Evolutionary conservation across 257 asterid species (phyloP).

Genomic region (Sherardia arvensis): DNA sequence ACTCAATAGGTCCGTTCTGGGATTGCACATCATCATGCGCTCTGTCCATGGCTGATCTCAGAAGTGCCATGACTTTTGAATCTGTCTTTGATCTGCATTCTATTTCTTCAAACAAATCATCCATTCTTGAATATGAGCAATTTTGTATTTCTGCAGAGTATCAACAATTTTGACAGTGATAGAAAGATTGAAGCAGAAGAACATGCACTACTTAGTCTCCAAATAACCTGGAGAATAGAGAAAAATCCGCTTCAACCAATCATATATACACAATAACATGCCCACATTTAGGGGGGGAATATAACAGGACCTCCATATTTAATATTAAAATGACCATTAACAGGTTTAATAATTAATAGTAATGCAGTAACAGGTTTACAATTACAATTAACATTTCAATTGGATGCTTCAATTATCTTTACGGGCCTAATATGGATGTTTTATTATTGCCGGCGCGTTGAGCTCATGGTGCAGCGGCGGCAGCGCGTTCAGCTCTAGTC

Average conservation of each 20-base stretch:
- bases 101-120: constrained; percentile 47
- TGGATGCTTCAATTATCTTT: background rate
- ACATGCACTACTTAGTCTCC: constrained; percentile 4
- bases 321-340: too few relatives aligned
- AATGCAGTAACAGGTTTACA: too few relatives aligned
- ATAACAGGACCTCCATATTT: too few relatives aligned
- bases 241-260: constrained; percentile 13
- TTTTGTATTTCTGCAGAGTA: background rate
- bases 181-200: background rate
- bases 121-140: constrained; percentile 24
- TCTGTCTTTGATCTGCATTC: constrained; percentile 50
- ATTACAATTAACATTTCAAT: too few relatives aligned
- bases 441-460: background rate
- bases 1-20: constrained; percentile 57
- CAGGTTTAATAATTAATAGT: too few relatives aligned
- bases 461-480: background rate
- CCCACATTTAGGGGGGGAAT: background rate
- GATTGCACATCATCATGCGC: constrained; percentile 61
- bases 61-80: constrained; percentile 50
- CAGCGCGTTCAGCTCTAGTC: constrained; percentile 19
- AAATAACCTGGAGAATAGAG: constrained; percentile 4
- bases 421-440: background rate
- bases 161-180: background rate
- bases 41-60: constrained; percentile 73
- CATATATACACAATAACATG: background rate